A percentile compares a stretch with the other conserved stretches of the same genome.
phyloP scores from a whole-genome alignment of 768 basidiomycete genomes.

The Hygrophorus russula region DNA sequence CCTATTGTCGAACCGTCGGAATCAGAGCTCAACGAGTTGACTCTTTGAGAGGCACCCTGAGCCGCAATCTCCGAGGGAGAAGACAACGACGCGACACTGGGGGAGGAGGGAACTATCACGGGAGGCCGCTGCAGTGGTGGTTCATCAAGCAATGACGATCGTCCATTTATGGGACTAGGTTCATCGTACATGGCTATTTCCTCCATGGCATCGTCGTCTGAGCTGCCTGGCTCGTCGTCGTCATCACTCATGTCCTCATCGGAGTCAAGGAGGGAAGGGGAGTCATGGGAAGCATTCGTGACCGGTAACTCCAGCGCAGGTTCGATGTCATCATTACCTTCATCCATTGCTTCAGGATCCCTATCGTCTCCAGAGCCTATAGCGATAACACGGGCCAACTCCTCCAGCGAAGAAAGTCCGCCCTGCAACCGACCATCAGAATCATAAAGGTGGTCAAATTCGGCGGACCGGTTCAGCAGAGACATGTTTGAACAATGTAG shows the following conservation, averaged over 20 bases:
- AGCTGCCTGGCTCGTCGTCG: constrained; percentile 51
- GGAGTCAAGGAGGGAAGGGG: constrained; percentile 46
- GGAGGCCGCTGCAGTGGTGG: constrained; percentile 22
- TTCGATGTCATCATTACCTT: constrained; percentile 46
- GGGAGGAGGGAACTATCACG: constrained; percentile 19
- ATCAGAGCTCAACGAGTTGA: constrained; percentile 13
- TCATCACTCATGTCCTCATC: constrained; percentile 72
- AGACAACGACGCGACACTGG: constrained; percentile 19
- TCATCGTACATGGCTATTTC: constrained; percentile 74
- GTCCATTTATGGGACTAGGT: constrained; percentile 23
- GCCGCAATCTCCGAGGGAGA: constrained; percentile 19
- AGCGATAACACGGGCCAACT: constrained; percentile 76
- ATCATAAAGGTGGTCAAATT: constrained; percentile 66
- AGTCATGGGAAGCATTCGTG: constrained; percentile 36
- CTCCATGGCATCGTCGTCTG: constrained; percentile 74
- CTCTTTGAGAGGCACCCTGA: constrained; percentile 12
- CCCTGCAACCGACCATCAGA: constrained; percentile 76
- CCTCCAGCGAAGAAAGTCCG: constrained; percentile 77
- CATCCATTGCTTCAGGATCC: constrained; percentile 48
- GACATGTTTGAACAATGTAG: constrained; percentile 98
- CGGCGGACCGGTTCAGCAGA: constrained; percentile 71
- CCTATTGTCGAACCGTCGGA: constrained; percentile 18
- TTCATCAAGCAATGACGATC: constrained; percentile 18
- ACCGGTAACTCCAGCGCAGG: constrained; percentile 63
- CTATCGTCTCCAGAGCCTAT: constrained; percentile 44